Evolutionary conservation across 441 rosid genomes (phyloP).

Genomic region (Mallotus repandus): DNA sequence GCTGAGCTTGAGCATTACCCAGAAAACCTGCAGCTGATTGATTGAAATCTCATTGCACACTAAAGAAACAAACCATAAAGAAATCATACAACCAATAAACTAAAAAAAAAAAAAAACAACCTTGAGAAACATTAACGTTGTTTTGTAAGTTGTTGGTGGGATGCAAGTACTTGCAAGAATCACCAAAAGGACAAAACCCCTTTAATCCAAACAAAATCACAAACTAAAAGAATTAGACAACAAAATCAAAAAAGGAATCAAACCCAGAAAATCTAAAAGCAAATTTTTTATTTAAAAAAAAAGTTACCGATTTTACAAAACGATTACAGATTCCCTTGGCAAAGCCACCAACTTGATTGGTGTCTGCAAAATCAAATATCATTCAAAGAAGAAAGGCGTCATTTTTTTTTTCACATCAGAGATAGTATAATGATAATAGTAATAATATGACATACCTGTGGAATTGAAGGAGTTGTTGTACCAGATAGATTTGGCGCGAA

Average conservation of each 20-base stretch:
- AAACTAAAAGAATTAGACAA: background rate
- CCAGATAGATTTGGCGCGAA: slow-evolving; percentile 85
- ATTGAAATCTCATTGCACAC: background rate
- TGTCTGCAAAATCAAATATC: slow-evolving; percentile 2
- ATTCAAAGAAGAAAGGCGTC: background rate
- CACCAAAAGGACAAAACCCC: slow-evolving; percentile 82
- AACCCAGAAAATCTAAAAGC: background rate
- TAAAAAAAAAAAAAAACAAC: background rate
- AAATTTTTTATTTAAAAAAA: background rate
- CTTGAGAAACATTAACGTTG: slow-evolving; percentile 24
- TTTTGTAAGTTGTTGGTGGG: slow-evolving; percentile 44
- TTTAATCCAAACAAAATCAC: slow-evolving; percentile 29
- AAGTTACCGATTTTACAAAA: slow-evolving; percentile 51
- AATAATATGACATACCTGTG: background rate
- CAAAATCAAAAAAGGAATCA: background rate
- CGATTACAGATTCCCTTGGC: slow-evolving; percentile 62
- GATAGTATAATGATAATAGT: background rate
- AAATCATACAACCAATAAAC: background rate
- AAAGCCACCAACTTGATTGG: background rate
- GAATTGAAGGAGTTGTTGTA: slow-evolving; percentile 28
- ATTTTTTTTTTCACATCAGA: background rate
- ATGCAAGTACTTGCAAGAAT: slow-evolving; percentile 78
- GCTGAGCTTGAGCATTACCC: slow-evolving; percentile 21
- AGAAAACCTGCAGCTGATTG: slow-evolving; percentile 17
- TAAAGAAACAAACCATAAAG: background rate